Evolutionary conservation across 257 asterid species (phyloP).

Genomic region (Solanum sparsipilum): DNA sequence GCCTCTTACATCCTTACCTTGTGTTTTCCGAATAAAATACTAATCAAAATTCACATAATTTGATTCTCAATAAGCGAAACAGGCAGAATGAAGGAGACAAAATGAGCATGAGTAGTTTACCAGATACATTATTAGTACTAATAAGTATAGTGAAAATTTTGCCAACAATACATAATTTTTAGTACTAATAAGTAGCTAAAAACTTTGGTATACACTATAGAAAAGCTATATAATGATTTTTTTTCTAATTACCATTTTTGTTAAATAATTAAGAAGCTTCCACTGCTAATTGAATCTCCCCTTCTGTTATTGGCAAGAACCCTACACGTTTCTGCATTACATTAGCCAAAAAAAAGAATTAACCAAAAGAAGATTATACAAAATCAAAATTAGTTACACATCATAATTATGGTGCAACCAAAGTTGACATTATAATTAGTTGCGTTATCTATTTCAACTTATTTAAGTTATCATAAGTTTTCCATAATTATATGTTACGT

Average conservation of each 20-base stretch:
- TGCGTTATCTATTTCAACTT: neutral
- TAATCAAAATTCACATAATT: too few species aligned
- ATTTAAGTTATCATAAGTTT: neutral
- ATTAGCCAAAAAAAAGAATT: neutral
- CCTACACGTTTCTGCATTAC: slow-evolving; percentile 78
- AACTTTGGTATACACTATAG: neutral
- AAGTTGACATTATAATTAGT: neutral
- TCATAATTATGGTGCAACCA: too few species aligned
- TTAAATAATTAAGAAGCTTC: slow-evolving; percentile 10
- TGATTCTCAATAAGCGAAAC: neutral
- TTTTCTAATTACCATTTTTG: neutral
- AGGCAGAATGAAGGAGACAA: too few species aligned
- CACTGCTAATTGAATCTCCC: slow-evolving; percentile 58
- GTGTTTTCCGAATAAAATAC: too few species aligned
- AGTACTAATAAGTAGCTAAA: neutral
- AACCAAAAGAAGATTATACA: neutral
- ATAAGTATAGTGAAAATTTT: neutral
- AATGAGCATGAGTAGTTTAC: neutral
- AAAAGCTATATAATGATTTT: neutral
- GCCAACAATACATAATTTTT: neutral
- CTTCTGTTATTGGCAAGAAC: slow-evolving; percentile 57
- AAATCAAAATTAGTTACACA: neutral
- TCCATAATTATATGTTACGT: neutral
- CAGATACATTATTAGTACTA: neutral
- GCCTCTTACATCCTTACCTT: neutral